Conservation (phyloP, 495 filamentous ascomycete genomes). For the Copromyces sp. region DNA sequence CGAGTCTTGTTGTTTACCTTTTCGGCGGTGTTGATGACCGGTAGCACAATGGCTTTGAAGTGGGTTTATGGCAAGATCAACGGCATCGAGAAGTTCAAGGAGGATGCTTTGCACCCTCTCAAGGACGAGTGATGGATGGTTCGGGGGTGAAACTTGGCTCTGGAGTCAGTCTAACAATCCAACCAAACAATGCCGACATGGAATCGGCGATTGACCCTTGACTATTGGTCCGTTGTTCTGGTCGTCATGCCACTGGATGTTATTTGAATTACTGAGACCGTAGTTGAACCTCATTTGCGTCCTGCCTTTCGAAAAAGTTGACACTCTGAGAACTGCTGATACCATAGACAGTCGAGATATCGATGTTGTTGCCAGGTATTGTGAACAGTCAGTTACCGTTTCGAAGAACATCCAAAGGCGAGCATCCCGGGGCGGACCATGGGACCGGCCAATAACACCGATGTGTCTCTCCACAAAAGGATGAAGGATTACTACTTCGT, state of each 20-base stretch:
- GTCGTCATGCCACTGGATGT: background rate
- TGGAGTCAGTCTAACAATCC: background rate
- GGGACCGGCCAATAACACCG: background rate
- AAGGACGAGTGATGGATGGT: conserved; percentile 11
- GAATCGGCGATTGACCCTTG: background rate
- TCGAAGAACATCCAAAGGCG: background rate
- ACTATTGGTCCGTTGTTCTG: background rate
- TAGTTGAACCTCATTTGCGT: background rate
- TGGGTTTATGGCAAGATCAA: conserved; percentile 62
- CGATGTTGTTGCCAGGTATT: background rate
- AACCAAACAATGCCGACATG: background rate
- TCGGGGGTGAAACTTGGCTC: background rate
- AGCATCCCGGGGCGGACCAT: background rate
- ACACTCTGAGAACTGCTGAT: background rate
- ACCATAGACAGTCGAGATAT: background rate
- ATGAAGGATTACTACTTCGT: background rate
- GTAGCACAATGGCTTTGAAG: conserved; percentile 55
- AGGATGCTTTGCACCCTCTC: conserved; percentile 16
- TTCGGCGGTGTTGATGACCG: conserved; percentile 61
- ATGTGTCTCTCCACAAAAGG: background rate
- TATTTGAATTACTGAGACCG: background rate
- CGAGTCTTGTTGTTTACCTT: conserved; percentile 57
- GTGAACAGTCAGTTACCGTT: background rate
- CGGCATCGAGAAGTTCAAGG: conserved; percentile 40
- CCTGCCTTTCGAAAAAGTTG: background rate